Percentiles rank a stretch among this genome's conserved stretches.
Conservation (phyloP, 1,139 yeast species). For the Suhomyces bolitotheri region DNA sequence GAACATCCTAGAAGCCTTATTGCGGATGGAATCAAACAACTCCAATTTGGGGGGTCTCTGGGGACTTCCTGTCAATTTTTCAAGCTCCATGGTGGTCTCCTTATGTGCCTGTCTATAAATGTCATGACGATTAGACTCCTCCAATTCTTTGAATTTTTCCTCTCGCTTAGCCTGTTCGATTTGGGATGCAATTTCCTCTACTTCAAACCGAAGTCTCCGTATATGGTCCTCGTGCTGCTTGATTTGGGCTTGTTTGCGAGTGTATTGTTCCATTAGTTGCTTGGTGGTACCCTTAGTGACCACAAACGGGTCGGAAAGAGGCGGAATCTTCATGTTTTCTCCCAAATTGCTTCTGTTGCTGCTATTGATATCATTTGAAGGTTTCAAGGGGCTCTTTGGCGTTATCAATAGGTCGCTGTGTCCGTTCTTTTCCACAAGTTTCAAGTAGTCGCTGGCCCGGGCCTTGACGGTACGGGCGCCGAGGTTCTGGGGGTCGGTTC, state of each 20-base stretch:
- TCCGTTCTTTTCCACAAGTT: neutral
- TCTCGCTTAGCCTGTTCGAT: constrained; percentile 19
- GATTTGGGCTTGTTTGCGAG: constrained; percentile 29
- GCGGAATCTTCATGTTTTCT: neutral
- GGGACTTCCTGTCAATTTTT: constrained; percentile 1
- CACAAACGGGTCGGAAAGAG: constrained; percentile 6
- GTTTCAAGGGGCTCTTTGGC: too few species aligned
- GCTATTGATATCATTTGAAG: neutral
- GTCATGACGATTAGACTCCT: constrained; percentile 9
- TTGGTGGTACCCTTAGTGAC: neutral
- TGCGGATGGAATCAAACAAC: constrained; percentile 2
- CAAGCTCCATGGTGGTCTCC: constrained; percentile 15
- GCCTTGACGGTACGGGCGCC: constrained; percentile 4
- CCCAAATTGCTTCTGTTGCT: neutral
- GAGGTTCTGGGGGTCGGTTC: constrained; percentile 8
- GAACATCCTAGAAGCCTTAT: constrained; percentile 10
- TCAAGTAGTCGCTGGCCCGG: constrained; percentile 6
- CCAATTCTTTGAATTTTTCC: constrained; percentile 12
- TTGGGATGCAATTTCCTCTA: constrained; percentile 29
- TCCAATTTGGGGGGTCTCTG: neutral
- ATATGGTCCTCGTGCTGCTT: constrained; percentile 26
- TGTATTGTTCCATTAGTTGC: constrained; percentile 18
- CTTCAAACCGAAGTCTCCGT: constrained; percentile 27
- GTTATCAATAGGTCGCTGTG: neutral
- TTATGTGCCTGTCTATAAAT: constrained; percentile 14